Base-by-base conservation (phyloP, 2,329 filamentous ascomycete genomes). In the Didymella sp. region DNA sequence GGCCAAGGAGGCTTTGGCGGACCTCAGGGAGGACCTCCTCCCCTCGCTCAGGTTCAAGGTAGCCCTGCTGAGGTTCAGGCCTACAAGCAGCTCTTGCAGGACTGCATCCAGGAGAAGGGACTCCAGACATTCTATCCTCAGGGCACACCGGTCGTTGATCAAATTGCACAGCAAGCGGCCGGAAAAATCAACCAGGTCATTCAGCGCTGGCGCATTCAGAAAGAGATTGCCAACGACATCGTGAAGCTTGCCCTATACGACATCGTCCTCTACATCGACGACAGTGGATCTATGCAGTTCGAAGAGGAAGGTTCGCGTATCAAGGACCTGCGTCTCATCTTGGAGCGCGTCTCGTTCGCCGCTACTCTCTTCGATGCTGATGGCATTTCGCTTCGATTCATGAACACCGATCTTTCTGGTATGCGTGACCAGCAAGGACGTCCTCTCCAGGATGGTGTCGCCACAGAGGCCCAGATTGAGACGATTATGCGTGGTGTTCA, bases 341-440 rank as follows among this genome's bases (percentile, higher is more conserved):
- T 90, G 61, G 80, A 83, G 45, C 83, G 85, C 47, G 86, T 88
- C 49, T 83, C 86, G 19, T 87, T 82, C 56, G 86, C 86, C 7
- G 85, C 87, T 3, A 86, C 86, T 2, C 81, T 89, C n/a, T 90
- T 90, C 67, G 87, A 90, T 61, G 79, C 85, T 30, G 87, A 90
- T 66, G 87, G 87, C 38, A 87, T 90, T 60, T 84, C 84, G 25
- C 77, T 89, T 35, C 86, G 87, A 42, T 89, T 89, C 79, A 89
- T 90, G 87, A 89, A 90, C 77, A 84, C 83, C 12, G 78, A 81
- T 78, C 63, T 76, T 68, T 63, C 62, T 30, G 50, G 60, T 19
- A 51, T 64, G 27, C 68, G 67, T 37, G 63, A 69, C 48, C 62
- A 66, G 33, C 62, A 64, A 33, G 72, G 72, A 13, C 68, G 70